Evolutionary conservation across 805 yeast genomes (phyloP), one percentile per base, ranked within the genome.

Genomic region (Candida ortonii): DNA sequence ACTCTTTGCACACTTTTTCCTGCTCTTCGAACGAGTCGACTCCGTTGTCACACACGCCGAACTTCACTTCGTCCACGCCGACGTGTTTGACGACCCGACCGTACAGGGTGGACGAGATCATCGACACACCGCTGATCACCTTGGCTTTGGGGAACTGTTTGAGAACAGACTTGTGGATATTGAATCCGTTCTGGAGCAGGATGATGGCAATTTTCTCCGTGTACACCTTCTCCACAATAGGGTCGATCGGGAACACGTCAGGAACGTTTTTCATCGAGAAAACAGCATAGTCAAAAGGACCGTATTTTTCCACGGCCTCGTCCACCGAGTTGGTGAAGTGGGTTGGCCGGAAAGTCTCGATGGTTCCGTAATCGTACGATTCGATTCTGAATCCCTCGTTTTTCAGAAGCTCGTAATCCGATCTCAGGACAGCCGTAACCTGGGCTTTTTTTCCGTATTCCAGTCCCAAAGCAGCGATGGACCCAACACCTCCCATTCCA

Each of bases 401-500:
- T 15, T 47, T 40, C 20, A 81, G 78, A 21, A 55, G 57, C 3
- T 73, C 71, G 57, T 78, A 82, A 47, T 78, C 82, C 16, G 86
- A 72, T 52, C 93, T 70, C 3, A 80, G 70, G 5, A 81, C 82
- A 10, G 76, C 63, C 3, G 87, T 75, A 9, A 83, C 78, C 16
- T 65, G 64, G 7, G 76, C 67, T 26, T 64, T 57, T 0, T 70
- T 74, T 27, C 70, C 64, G 25, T 57, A 54, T 45, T 65, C 68
- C 20, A 86, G 64, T 0, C 84, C 75, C 31, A 79, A 69, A 0
- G 94, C 85, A 2, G 82, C 79, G 21, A 86, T 73, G 12, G 86
- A 71, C 22, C 96, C 96, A 8, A 86, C 93, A 23, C 95, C 95
- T 11, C 95, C 96, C 26, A 86, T 72, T 8, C 95, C 95, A 24